A percentile compares a stretch with the other conserved stretches of the same genome.
These are phyloP conservation scores for Tetrahymena borealis DNA, from an alignment of 73 alveolate genomes.

Conservation along the genomic window DNA sequence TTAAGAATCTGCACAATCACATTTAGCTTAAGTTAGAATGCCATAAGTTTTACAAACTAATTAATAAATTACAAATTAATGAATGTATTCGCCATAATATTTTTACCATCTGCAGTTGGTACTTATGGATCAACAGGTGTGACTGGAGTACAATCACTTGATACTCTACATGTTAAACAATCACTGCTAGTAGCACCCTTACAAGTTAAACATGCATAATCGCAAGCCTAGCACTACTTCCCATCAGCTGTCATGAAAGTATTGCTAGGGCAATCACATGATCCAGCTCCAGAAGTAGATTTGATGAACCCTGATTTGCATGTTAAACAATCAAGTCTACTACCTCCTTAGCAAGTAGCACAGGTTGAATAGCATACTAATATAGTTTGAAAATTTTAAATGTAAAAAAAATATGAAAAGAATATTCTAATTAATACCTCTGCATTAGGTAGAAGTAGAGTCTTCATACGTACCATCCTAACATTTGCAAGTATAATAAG, in stretches of 20 bases:
- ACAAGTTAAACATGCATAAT: neutral
- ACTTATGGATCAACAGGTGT: neutral
- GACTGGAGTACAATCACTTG: neutral
- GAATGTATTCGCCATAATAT: neutral
- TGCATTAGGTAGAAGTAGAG: neutral
- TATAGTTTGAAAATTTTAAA: neutral
- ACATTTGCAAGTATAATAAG: neutral
- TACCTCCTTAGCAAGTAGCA: neutral
- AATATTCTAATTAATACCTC: neutral
- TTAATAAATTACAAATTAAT: neutral
- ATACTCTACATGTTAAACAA: neutral
- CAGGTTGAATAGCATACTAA: neutral
- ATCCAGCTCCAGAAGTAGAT: neutral
- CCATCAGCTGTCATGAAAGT: neutral
- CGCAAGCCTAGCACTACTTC: neutral
- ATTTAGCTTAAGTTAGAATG: neutral
- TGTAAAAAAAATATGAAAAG: neutral
- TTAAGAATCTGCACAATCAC: neutral
- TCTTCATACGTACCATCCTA: neutral
- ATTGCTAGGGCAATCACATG: neutral
- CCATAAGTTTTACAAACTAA: neutral
- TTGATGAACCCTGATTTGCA: neutral
- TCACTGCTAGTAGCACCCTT: neutral
- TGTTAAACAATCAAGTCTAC: neutral
- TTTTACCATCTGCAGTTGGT: neutral